phyloP scores from a whole-genome alignment of 2,329 filamentous ascomycete genomes.

The Tricladium varicosporioides region DNA sequence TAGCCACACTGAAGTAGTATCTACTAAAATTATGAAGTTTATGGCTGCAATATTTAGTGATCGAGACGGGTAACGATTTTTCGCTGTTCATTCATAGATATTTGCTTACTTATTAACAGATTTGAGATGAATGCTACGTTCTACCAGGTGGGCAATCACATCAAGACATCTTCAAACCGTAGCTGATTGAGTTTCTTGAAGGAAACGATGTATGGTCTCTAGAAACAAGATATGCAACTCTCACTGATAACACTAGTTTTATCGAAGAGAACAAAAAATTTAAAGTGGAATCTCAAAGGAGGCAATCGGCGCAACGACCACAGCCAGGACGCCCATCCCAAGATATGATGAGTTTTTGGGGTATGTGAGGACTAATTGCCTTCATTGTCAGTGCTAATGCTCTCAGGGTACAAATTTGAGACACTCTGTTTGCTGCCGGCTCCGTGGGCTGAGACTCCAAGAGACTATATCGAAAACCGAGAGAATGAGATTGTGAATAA shows the following conservation, averaged over 20 bases:
- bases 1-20: neutral
- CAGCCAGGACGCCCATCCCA: conserved; percentile 58
- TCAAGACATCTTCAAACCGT: neutral
- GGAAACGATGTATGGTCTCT: conserved; percentile 50
- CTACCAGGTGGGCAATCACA: conserved; percentile 65
- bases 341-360: conserved; percentile 91
- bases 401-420: conserved; percentile 91
- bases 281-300: conserved; percentile 60
- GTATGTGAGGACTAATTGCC: conserved; percentile 41
- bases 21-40: conserved; percentile 54
- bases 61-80: conserved; percentile 63
- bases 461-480: conserved; percentile 76
- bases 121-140: conserved; percentile 96
- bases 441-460: conserved; percentile 69
- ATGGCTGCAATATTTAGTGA: conserved; percentile 81
- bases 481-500: conserved; percentile 76
- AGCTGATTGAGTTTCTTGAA: conserved; percentile 34
- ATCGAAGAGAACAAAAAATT: conserved; percentile 86
- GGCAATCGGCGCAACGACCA: conserved; percentile 50
- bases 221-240: conserved; percentile 20
- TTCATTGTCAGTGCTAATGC: conserved; percentile 2
- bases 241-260: conserved; percentile 57
- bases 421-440: conserved; percentile 73
- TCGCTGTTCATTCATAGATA: conserved; percentile 24
- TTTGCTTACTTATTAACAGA: conserved; percentile 41